Evolutionary conservation across 2,329 filamentous ascomycete species (phyloP).

Genomic region (Pyricularia grisea): DNA sequence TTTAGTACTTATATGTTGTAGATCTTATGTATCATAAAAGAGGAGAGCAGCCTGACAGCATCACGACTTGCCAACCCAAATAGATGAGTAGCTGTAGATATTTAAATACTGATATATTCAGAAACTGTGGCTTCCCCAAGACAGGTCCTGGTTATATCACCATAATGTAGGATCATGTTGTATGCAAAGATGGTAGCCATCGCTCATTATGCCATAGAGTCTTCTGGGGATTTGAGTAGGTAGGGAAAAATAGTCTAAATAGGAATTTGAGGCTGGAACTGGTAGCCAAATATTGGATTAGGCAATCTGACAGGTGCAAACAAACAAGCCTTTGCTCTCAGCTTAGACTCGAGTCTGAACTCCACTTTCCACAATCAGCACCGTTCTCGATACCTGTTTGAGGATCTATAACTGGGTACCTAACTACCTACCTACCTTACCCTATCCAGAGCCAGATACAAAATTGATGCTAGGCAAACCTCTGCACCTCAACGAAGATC

Average conservation of each 20-base stretch:
- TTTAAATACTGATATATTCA: no score
- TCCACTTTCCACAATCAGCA: not conserved
- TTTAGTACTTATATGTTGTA: not conserved
- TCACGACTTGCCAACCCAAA: no score
- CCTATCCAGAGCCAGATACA: not conserved
- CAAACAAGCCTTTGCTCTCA: not conserved
- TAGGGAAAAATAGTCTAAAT: not conserved
- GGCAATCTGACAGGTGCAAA: not conserved
- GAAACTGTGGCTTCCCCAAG: no score
- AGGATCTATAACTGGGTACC: not conserved
- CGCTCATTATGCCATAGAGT: not conserved
- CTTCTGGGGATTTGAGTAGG: not conserved
- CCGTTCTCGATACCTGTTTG: not conserved
- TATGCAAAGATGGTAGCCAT: not conserved
- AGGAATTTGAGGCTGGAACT: not conserved
- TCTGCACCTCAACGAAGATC: not conserved
- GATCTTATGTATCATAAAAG: not conserved
- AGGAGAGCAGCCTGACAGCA: not conserved
- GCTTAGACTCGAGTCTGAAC: not conserved
- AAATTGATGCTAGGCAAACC: not conserved
- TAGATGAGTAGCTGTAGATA: no score
- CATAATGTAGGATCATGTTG: not conserved
- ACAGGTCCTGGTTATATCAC: not conserved
- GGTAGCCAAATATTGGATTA: not conserved
- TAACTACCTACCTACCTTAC: no score